phyloP scores from a whole-genome alignment of 2,329 filamentous ascomycete genomes.

The Rhytidhysteron rufulum region DNA sequence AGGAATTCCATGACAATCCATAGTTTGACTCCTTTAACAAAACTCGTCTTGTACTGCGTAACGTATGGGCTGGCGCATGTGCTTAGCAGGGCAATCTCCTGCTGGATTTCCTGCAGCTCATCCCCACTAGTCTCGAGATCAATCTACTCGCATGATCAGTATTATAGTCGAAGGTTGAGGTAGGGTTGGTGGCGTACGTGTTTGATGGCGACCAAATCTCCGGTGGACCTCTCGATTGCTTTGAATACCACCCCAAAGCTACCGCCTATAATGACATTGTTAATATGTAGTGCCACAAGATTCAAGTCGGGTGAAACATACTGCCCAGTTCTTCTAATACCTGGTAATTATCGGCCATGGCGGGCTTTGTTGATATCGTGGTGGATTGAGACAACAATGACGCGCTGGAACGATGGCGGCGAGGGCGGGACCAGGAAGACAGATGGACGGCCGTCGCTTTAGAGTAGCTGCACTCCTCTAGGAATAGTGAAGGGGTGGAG shows the following conservation, averaged over 20 bases:
- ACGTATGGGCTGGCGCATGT: slow-evolving; percentile 93
- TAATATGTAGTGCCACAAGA: neutral
- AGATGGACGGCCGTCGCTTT: slow-evolving; percentile 21
- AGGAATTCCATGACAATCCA: slow-evolving; percentile 99
- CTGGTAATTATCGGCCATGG: slow-evolving; percentile 82
- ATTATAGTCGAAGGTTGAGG: neutral
- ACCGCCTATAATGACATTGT: slow-evolving; percentile 60
- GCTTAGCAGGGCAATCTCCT: slow-evolving; percentile 91
- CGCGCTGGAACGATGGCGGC: slow-evolving; percentile 12
- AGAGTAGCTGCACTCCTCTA: slow-evolving; percentile 18
- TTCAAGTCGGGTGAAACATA: slow-evolving; percentile 45
- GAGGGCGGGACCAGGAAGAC: slow-evolving; percentile 17
- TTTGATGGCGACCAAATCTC: slow-evolving; percentile 94
- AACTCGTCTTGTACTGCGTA: slow-evolving; percentile 94
- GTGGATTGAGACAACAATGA: slow-evolving; percentile 15
- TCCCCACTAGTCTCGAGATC: slow-evolving; percentile 98
- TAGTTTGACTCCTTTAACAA: slow-evolving; percentile 91
- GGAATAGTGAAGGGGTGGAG: slow-evolving; percentile 23
- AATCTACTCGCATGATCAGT: slow-evolving; percentile 58
- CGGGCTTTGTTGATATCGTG: slow-evolving; percentile 22
- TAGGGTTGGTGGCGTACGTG: slow-evolving; percentile 58
- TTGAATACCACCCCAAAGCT: slow-evolving; percentile 98
- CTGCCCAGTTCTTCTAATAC: slow-evolving; percentile 94
- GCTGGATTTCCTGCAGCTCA: slow-evolving; percentile 96
- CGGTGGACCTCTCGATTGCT: slow-evolving; percentile 84